Evolutionary conservation across 106 monocot species (phyloP).

Genomic region (Platanthera zijinensis): DNA sequence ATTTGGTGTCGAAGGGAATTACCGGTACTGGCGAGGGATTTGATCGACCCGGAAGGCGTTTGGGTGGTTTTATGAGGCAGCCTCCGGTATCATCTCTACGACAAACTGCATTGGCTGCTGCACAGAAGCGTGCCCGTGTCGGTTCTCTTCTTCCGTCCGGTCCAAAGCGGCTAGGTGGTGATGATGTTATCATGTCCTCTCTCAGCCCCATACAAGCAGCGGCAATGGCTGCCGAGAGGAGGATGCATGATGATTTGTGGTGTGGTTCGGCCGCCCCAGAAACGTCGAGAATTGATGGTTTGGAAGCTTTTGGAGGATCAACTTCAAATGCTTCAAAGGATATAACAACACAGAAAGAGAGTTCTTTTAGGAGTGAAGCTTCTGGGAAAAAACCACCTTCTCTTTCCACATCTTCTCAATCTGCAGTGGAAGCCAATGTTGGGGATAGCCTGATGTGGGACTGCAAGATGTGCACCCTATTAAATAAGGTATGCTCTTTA

Average conservation of each 20-base stretch:
- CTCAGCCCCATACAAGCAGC: slow-evolving; percentile 85
- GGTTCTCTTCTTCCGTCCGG: slow-evolving; percentile 53
- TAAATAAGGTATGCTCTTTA: slow-evolving; percentile 41
- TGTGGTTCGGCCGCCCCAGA: slow-evolving; percentile 45
- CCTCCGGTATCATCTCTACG: slow-evolving; percentile 40
- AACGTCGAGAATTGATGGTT: not conserved
- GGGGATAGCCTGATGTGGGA: slow-evolving; percentile 41
- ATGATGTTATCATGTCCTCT: slow-evolving; percentile 50
- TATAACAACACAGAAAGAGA: not conserved
- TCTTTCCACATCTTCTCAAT: slow-evolving; percentile 13
- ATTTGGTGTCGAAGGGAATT: slow-evolving; percentile 56
- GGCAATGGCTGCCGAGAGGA: slow-evolving; percentile 83
- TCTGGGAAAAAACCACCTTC: not conserved
- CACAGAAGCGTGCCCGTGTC: slow-evolving; percentile 45
- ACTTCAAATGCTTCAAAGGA: not conserved
- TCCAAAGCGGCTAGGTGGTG: slow-evolving; percentile 56
- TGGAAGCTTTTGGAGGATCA: not conserved
- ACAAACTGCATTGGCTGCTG: slow-evolving; percentile 50
- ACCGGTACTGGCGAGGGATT: slow-evolving; percentile 66
- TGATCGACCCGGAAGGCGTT: slow-evolving; percentile 59
- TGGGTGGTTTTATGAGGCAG: slow-evolving; percentile 56
- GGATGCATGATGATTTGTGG: slow-evolving; percentile 75
- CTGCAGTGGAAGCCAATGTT: not conserved
- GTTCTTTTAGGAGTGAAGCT: not conserved
- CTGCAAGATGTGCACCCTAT: slow-evolving; percentile 52